phyloP scores from a whole-genome alignment of 2,329 filamentous ascomycete species.

The Macrophomina phaseolina region DNA sequence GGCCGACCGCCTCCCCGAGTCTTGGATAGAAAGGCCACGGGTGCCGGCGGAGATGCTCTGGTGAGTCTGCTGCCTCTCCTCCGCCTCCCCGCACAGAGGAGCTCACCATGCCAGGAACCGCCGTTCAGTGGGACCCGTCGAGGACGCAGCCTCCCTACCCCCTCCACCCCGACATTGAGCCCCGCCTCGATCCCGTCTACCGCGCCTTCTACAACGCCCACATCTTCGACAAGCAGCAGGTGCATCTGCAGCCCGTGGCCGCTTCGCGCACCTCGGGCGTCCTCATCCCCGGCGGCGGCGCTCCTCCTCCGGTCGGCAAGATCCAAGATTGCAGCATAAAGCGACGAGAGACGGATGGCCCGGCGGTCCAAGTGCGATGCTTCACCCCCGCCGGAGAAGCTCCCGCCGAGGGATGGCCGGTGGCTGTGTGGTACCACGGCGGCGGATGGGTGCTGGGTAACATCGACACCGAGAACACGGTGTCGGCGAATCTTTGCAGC shows the following conservation, averaged over 20 bases:
- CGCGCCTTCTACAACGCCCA: slow-evolving; percentile 46
- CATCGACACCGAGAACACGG: slow-evolving; percentile 42
- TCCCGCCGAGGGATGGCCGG: slow-evolving; percentile 42
- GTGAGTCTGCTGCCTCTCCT: background rate
- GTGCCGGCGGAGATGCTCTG: background rate
- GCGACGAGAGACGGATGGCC: slow-evolving; percentile 32
- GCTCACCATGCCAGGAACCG: background rate
- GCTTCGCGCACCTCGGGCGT: slow-evolving; percentile 34
- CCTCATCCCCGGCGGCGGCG: slow-evolving; percentile 35
- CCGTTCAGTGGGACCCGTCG: background rate
- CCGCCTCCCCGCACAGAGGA: background rate
- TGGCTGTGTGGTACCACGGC: slow-evolving; percentile 50
- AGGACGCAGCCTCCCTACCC: slow-evolving; percentile 20
- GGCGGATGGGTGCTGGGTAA: slow-evolving; percentile 50
- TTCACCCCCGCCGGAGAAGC: slow-evolving; percentile 39
- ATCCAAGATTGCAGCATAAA: slow-evolving; percentile 32
- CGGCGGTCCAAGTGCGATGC: slow-evolving; percentile 39
- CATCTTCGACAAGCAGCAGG: slow-evolving; percentile 31
- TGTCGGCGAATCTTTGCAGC: slow-evolving; percentile 30
- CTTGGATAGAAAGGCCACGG: background rate
- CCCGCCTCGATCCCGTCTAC: slow-evolving; percentile 47
- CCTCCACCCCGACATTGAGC: slow-evolving; percentile 32
- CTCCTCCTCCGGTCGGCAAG: slow-evolving; percentile 37
- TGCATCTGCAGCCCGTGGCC: slow-evolving; percentile 40
- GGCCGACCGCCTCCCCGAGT: background rate